These are phyloP conservation scores for Chenopodium formosanum DNA, from an alignment of 148 eudicot species.

Conservation along the genomic window DNA sequence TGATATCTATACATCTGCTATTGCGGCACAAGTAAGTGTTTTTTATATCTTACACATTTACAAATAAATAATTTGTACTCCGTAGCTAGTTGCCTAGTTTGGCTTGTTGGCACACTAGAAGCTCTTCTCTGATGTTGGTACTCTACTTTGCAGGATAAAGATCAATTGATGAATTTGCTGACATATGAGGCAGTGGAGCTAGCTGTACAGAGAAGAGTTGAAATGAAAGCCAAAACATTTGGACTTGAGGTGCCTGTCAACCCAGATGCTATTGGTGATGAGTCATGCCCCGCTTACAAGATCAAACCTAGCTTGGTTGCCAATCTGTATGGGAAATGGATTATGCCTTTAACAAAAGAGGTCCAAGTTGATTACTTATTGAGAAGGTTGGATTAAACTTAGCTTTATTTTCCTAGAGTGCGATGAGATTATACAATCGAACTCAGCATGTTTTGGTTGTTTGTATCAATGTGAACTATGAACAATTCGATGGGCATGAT, in stretches of 20 bases:
- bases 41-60: neutral
- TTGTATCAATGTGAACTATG: neutral
- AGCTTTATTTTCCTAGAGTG: neutral
- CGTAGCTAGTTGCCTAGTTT: neutral
- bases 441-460: neutral
- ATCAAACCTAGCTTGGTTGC: conserved; percentile 80
- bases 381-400: conserved; percentile 74
- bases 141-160: conserved; percentile 52
- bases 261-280: conserved; percentile 31
- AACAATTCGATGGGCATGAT: neutral
- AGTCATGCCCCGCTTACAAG: conserved; percentile 54
- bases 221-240: conserved; percentile 69
- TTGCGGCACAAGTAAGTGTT: conserved; percentile 56
- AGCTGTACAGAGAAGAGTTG: conserved; percentile 69
- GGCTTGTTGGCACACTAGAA: neutral
- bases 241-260: conserved; percentile 59
- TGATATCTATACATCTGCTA: conserved; percentile 67
- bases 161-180: conserved; percentile 60
- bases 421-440: neutral
- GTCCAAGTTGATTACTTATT: conserved; percentile 83
- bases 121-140: neutral
- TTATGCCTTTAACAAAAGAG: conserved; percentile 93
- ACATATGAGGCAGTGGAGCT: conserved; percentile 76
- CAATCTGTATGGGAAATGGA: conserved; percentile 84
- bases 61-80: neutral